These are phyloP conservation scores for Botrytis byssoidea DNA, from an alignment of 2,329 filamentous ascomycete genomes.

Conservation along the genomic window DNA sequence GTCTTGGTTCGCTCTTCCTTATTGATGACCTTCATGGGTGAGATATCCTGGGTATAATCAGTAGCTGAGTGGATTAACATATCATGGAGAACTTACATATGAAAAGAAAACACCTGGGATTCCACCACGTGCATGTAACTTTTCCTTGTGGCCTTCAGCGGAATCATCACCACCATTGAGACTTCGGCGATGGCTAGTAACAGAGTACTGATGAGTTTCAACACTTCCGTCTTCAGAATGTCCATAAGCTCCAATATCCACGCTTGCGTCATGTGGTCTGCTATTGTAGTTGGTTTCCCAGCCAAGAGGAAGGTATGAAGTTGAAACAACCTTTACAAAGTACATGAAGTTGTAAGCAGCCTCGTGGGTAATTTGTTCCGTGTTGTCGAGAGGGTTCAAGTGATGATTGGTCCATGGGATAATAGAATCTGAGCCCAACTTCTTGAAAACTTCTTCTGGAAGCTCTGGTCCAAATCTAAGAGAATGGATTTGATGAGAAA, in stretches of 20 bases:
- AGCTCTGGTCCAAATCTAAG: constrained; percentile 92
- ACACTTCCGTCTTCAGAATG: constrained; percentile 71
- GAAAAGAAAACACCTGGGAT: constrained; percentile 99
- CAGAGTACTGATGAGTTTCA: constrained; percentile 97
- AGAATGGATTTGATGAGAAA: constrained; percentile 83
- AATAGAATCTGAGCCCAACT: constrained; percentile 52
- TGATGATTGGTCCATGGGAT: constrained; percentile 84
- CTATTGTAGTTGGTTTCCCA: constrained; percentile 59
- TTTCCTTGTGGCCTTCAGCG: constrained; percentile 86
- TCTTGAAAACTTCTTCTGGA: constrained; percentile 66
- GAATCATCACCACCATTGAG: constrained; percentile 79
- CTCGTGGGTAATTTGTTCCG: constrained; percentile 73
- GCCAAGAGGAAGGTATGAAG: constrained; percentile 87
- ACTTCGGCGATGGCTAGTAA: constrained; percentile 93
- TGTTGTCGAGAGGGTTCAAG: constrained; percentile 83
- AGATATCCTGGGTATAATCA: constrained; percentile 70
- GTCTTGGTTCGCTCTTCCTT: constrained; percentile 86
- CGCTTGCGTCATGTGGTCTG: constrained; percentile 49
- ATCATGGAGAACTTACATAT: constrained; percentile 63
- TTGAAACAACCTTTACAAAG: constrained; percentile 97
- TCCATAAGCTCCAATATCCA: constrained; percentile 68
- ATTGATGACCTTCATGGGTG: constrained; percentile 99
- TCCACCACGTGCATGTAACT: constrained; percentile 82
- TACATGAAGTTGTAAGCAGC: constrained; percentile 97
- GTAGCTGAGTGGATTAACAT: not conserved